Evolutionary conservation across 1,284 basidiomycete genomes (phyloP).

Genomic region (Bjerkandera adusta): DNA sequence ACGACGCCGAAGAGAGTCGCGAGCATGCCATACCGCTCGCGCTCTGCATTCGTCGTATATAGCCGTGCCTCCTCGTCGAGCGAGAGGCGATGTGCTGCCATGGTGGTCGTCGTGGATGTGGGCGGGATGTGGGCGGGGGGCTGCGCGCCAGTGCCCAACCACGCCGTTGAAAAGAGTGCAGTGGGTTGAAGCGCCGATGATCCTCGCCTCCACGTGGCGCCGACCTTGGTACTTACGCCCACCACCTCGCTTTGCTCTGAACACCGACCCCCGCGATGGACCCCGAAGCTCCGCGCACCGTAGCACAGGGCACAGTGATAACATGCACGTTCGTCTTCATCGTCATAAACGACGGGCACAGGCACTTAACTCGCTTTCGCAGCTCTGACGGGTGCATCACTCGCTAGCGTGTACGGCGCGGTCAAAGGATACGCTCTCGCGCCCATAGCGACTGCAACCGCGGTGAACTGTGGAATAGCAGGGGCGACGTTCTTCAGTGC

Average conservation of each 20-base stretch:
- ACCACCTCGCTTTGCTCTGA: too few relatives aligned
- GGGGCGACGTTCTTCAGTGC: slow-evolving; percentile 71
- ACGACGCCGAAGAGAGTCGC: slow-evolving; percentile 93
- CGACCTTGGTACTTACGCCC: too few relatives aligned
- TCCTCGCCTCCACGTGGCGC: too few relatives aligned
- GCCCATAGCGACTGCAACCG: slow-evolving; percentile 48
- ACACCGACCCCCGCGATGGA: too few relatives aligned
- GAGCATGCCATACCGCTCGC: slow-evolving; percentile 87
- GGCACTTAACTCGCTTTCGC: slow-evolving; percentile 24
- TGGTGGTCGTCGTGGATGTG: slow-evolving; percentile 12
- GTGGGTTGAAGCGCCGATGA: too few relatives aligned
- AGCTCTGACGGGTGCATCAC: slow-evolving; percentile 50
- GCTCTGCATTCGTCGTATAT: slow-evolving; percentile 85
- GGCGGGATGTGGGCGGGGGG: too few relatives aligned
- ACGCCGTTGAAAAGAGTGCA: too few relatives aligned
- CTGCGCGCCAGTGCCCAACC: too few relatives aligned
- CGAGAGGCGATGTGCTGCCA: slow-evolving; percentile 43
- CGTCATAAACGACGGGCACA: slow-evolving; percentile 12
- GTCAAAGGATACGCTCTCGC: slow-evolving; percentile 40
- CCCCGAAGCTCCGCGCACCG: slow-evolving; percentile 42
- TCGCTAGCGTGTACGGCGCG: slow-evolving; percentile 55
- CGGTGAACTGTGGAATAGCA: slow-evolving; percentile 64
- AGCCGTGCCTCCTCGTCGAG: slow-evolving; percentile 92
- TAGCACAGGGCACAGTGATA: slow-evolving; percentile 53
- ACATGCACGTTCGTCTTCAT: slow-evolving; percentile 75